Evolutionary conservation across 305 asterid species (phyloP).

Genomic region (Solanum chacoense): DNA sequence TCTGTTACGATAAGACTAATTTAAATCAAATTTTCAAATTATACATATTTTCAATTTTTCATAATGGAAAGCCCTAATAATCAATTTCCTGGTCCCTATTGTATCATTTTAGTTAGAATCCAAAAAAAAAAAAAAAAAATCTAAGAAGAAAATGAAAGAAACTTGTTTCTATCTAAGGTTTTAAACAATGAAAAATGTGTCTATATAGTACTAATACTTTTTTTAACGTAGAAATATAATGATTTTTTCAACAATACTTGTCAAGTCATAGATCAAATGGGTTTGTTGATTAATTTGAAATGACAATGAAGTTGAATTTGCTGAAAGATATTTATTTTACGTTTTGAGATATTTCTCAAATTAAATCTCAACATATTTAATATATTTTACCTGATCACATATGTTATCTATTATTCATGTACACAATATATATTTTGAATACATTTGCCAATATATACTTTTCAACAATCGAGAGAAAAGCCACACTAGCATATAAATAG

Average conservation of each 20-base stretch:
- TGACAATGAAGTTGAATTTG: no score
- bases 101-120: background rate
- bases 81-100: background rate
- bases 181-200: background rate
- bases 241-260: fast-evolving
- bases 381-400: no score
- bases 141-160: background rate
- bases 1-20: no score
- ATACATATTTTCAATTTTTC: no score
- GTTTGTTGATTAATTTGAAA: background rate
- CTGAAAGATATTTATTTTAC: no score
- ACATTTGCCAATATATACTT: background rate
- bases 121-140: background rate
- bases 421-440: no score
- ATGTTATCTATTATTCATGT: no score
- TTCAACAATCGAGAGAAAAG: background rate
- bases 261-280: fast-evolving
- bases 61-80: background rate
- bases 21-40: background rate
- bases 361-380: no score
- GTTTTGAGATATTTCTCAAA: no score
- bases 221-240: background rate
- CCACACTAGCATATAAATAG: background rate
- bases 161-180: background rate
- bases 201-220: no score